Conservation (phyloP, 140 eudicot species). For the Ambrosia hybrid region DNA sequence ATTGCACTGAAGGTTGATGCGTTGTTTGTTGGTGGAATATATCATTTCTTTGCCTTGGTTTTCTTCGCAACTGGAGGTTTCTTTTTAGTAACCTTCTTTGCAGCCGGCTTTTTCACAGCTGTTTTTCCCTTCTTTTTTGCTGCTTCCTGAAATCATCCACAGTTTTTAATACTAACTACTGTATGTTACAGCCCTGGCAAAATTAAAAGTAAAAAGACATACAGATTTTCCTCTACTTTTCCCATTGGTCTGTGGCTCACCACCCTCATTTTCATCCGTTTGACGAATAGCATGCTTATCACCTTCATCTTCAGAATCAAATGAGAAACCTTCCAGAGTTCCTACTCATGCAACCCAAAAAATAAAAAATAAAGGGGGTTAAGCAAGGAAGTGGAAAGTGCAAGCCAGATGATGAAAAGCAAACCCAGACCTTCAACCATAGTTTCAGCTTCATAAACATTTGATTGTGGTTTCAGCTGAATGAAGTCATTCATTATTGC, state of each 20-base stretch:
- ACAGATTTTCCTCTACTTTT: constrained; percentile 61
- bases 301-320: constrained; percentile 88
- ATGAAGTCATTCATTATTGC: constrained; percentile 95
- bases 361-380: constrained; percentile 5
- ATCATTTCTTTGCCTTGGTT: constrained; percentile 76
- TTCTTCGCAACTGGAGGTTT: constrained; percentile 74
- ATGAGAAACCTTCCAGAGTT: constrained; percentile 89
- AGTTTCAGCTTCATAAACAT: constrained; percentile 92
- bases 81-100: constrained; percentile 63
- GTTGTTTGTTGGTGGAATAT: no score
- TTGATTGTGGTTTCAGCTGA: constrained; percentile 90
- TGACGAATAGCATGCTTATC: constrained; percentile 53
- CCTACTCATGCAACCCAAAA: constrained; percentile 37
- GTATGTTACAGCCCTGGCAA: neutral
- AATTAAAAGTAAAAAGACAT: constrained; percentile 20
- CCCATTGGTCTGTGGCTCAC: constrained; percentile 53
- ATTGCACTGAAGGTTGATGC: no score
- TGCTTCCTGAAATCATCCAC: constrained; percentile 51
- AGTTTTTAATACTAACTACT: constrained; percentile 12
- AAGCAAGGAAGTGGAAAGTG: constrained; percentile 8
- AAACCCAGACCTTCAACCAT: constrained; percentile 88
- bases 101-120: constrained; percentile 59
- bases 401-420: neutral
- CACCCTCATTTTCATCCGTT: constrained; percentile 60
- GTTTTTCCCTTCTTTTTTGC: constrained; percentile 62